phyloP scores from a whole-genome alignment of 2,329 filamentous ascomycete genomes.

The Epichloe festucae region DNA sequence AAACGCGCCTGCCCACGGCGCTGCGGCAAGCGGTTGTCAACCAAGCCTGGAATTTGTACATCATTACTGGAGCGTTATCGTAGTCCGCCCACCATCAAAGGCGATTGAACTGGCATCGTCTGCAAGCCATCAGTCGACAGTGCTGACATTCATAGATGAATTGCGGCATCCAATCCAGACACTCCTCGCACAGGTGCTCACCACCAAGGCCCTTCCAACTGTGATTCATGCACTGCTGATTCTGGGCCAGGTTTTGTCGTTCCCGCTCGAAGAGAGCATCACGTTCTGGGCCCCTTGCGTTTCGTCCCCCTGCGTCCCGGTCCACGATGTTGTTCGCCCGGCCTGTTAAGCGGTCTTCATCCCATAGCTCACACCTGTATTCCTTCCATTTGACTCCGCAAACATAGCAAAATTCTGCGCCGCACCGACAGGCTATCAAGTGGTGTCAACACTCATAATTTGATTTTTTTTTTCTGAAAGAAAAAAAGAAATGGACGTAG shows the following conservation, averaged over 20 bases:
- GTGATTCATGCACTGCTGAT: neutral
- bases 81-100: neutral
- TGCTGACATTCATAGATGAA: slow-evolving; percentile 34
- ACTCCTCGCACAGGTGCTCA: slow-evolving; percentile 2
- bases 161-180: slow-evolving; percentile 13
- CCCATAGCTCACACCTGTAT: slow-evolving; percentile 25
- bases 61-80: no score
- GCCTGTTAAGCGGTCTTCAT: slow-evolving; percentile 14
- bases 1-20: no score
- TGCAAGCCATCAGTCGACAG: slow-evolving; percentile 32
- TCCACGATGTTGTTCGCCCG: neutral
- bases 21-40: no score
- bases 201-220: neutral
- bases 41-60: no score
- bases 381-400: slow-evolving; percentile 30
- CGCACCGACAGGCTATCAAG: slow-evolving; percentile 30
- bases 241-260: neutral
- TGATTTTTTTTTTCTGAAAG: no score
- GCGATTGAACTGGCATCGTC: slow-evolving; percentile 21
- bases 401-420: slow-evolving; percentile 34
- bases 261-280: neutral
- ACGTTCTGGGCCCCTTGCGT: neutral
- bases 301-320: neutral
- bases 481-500: no score
- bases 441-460: neutral